phyloP scores from a whole-genome alignment of 2,329 filamentous ascomycete species.

The Xylariaceae sp. region DNA sequence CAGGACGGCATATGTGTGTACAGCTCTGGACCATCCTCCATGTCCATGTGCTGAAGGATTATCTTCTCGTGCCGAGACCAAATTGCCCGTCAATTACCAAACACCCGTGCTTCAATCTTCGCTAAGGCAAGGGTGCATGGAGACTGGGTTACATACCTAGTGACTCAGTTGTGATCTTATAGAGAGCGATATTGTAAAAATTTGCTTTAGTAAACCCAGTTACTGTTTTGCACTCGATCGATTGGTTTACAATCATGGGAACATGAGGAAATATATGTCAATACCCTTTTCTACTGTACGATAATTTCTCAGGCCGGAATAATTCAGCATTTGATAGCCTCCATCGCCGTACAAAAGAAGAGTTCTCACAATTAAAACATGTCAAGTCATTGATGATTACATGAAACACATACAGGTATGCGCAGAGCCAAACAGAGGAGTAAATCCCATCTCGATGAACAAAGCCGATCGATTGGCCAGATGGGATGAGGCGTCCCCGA shows the following conservation, averaged over 20 bases:
- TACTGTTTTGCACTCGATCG: too few relatives aligned
- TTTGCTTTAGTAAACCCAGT: too few relatives aligned
- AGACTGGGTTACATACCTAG: conserved; percentile 51
- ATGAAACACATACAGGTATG: background rate
- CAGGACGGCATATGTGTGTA: conserved; percentile 47
- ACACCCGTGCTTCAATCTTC: conserved; percentile 46
- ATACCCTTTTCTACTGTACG: too few relatives aligned
- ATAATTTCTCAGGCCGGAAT: too few relatives aligned
- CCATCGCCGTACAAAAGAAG: too few relatives aligned
- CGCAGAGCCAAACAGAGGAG: background rate
- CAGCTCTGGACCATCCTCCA: conserved; percentile 38
- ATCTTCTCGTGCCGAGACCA: conserved; percentile 46
- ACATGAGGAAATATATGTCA: too few relatives aligned
- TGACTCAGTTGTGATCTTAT: background rate
- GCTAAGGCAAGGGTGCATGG: conserved; percentile 52
- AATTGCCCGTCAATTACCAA: conserved; percentile 57
- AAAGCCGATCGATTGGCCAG: background rate
- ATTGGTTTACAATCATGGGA: too few relatives aligned
- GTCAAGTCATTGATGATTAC: too few relatives aligned
- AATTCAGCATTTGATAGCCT: too few relatives aligned
- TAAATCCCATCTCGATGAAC: background rate
- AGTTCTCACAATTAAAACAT: too few relatives aligned
- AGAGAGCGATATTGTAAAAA: too few relatives aligned
- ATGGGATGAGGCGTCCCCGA: background rate
- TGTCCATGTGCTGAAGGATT: conserved; percentile 44